Conservation (phyloP, 2,329 filamentous ascomycete species). For the Aspergillus thermomutatus region DNA sequence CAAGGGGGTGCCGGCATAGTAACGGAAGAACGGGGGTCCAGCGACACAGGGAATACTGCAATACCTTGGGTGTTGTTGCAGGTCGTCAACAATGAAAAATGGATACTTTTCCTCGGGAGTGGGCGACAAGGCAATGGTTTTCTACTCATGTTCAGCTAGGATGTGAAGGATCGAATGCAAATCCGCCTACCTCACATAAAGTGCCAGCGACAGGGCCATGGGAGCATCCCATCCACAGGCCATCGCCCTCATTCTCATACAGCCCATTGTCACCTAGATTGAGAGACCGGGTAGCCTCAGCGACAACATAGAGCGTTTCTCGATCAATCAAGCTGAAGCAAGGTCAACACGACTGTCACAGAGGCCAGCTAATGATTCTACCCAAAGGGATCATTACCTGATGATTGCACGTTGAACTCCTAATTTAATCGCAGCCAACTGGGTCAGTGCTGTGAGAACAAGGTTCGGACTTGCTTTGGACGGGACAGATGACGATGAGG, state of each 20-base stretch:
- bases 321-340: constrained; percentile 43
- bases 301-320: constrained; percentile 44
- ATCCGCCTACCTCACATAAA: constrained; percentile 23
- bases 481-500: background rate
- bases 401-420: constrained; percentile 26
- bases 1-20: constrained; percentile 29
- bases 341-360: background rate
- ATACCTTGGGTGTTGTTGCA: constrained; percentile 32
- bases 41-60: constrained; percentile 25
- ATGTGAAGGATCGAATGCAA: background rate
- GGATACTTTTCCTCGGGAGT: constrained; percentile 8
- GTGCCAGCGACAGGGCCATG: constrained; percentile 31
- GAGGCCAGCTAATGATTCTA: background rate
- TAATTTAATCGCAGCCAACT: constrained; percentile 22
- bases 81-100: constrained; percentile 29
- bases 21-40: constrained; percentile 25
- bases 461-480: constrained; percentile 12
- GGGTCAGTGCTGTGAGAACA: constrained; percentile 22
- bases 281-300: constrained; percentile 43
- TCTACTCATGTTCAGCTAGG: constrained; percentile 9
- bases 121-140: constrained; percentile 16
- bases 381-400: constrained; percentile 12
- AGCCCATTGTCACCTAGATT: constrained; percentile 30
- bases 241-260: constrained; percentile 27
- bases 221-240: constrained; percentile 29